Percentiles rank a stretch among this genome's conserved stretches.
Conservation (phyloP, 305 asterid genomes). For the Plantago coronopus region DNA sequence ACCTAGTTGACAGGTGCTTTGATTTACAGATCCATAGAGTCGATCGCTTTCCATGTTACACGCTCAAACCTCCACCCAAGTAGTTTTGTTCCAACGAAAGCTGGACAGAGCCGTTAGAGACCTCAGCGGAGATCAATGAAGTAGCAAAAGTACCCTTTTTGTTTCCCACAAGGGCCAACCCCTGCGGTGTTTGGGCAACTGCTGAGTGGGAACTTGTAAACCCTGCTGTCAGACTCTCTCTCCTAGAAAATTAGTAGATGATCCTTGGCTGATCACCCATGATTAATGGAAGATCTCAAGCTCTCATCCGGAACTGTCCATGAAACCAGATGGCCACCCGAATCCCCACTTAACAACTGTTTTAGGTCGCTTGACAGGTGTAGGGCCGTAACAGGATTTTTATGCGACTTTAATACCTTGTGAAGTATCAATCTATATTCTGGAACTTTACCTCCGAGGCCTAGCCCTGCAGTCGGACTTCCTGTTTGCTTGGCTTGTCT, state of each 20-base stretch:
- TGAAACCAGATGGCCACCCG: conserved; percentile 74
- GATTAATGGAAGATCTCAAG: conserved; percentile 54
- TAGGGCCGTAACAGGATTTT: conserved; percentile 76
- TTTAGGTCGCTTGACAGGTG: conserved; percentile 77
- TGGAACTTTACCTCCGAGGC: conserved; percentile 57
- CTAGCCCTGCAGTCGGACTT: conserved; percentile 55
- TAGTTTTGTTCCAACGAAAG: conserved; percentile 18
- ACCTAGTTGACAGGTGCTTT: conserved; percentile 2
- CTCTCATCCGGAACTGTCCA: conserved; percentile 92
- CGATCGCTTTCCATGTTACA: conserved; percentile 14
- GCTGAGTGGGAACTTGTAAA: conserved; percentile 2
- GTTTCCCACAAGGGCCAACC: background rate
- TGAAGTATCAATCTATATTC: conserved; percentile 81
- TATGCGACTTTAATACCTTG: conserved; percentile 81
- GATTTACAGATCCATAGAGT: conserved; percentile 20
- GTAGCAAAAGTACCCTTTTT: conserved; percentile 1
- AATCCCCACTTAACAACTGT: conserved; percentile 87
- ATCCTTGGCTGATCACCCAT: conserved; percentile 49
- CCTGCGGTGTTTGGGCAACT: background rate
- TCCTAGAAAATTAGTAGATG: background rate
- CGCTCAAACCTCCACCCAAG: conserved; percentile 6
- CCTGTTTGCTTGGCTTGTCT: conserved; percentile 41
- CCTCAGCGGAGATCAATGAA: conserved; percentile 17
- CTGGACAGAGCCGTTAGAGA: conserved; percentile 18
- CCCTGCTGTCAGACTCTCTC: conserved; percentile 1